Conservation (phyloP, 805 yeast genomes). For the Lipomyces sp. region DNA sequence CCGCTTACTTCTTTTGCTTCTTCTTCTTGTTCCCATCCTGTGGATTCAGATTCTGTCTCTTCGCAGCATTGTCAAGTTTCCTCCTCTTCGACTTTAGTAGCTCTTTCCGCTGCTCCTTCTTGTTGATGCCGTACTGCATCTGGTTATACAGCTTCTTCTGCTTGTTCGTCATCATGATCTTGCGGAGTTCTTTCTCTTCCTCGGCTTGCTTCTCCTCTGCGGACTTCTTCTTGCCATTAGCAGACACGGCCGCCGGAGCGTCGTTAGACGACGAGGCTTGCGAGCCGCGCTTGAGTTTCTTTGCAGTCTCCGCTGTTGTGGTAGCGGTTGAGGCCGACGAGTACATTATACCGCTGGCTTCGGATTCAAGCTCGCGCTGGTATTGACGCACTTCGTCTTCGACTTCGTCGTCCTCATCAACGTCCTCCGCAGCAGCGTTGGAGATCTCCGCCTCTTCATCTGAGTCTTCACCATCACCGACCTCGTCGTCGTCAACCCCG, state of each 20-base stretch:
- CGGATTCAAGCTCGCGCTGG: constrained; percentile 83
- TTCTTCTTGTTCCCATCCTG: neutral
- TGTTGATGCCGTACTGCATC: constrained; percentile 87
- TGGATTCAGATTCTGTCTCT: constrained; percentile 9
- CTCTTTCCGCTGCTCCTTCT: constrained; percentile 74
- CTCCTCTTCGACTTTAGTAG: constrained; percentile 55
- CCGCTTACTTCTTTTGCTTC: neutral
- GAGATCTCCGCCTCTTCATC: constrained; percentile 3
- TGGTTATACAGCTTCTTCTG: constrained; percentile 90
- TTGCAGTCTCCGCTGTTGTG: constrained; percentile 5
- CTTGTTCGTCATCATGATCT: constrained; percentile 97
- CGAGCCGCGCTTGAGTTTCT: constrained; percentile 39
- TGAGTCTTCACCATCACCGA: constrained; percentile 37
- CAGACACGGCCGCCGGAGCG: too few species aligned
- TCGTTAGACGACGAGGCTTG: too few species aligned
- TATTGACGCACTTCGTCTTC: constrained; percentile 51
- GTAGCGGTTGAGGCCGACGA: constrained; percentile 39
- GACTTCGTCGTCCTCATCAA: constrained; percentile 35
- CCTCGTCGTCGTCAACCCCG: constrained; percentile 50
- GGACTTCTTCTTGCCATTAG: constrained; percentile 16
- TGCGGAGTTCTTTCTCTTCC: constrained; percentile 86
- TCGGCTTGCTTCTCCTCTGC: constrained; percentile 54
- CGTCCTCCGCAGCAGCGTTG: constrained; percentile 27
- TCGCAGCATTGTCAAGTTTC: constrained; percentile 8
- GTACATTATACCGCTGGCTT: constrained; percentile 80